These are phyloP conservation scores for Acacia crassicarpa DNA, from an alignment of 306 rosid species.

Conservation along the genomic window DNA sequence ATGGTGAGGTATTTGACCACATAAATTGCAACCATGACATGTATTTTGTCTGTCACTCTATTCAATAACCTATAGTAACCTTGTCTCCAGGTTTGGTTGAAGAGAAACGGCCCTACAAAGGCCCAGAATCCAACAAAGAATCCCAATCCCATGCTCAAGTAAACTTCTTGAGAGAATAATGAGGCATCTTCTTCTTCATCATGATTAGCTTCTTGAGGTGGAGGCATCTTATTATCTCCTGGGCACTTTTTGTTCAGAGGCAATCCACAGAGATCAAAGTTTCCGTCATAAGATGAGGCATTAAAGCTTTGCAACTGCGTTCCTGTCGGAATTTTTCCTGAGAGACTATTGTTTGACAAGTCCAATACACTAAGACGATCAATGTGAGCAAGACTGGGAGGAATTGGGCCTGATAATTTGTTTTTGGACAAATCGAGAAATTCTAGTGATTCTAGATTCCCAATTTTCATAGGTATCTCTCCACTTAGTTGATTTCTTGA, in stretches of 20 bases:
- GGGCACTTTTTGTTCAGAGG: not conserved
- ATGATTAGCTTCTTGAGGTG: not conserved
- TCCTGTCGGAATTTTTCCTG: slow-evolving; percentile 20
- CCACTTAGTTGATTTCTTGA: slow-evolving; percentile 16
- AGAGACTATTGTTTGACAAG: slow-evolving; percentile 22
- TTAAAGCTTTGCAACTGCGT: slow-evolving; percentile 15
- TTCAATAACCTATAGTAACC: not conserved
- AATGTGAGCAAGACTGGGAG: not conserved
- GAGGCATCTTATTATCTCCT: not conserved
- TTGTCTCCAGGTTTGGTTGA: not conserved
- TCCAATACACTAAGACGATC: slow-evolving; percentile 6
- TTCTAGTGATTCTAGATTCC: slow-evolving; percentile 17
- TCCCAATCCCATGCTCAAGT: not conserved
- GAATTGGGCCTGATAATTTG: slow-evolving; percentile 5
- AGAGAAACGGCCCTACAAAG: not conserved
- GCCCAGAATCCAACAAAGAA: not conserved
- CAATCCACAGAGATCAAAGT: slow-evolving; percentile 7
- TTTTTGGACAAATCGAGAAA: slow-evolving; percentile 32
- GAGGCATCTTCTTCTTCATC: not conserved
- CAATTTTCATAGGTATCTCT: not conserved
- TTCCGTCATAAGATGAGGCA: slow-evolving; percentile 1
- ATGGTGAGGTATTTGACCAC: not conserved
- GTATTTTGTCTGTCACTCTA: not conserved
- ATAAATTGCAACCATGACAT: not conserved
- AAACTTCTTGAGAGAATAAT: not conserved